These are phyloP conservation scores for Ustilago lituana DNA, from an alignment of 1,284 basidiomycete species.

Conservation along the genomic window DNA sequence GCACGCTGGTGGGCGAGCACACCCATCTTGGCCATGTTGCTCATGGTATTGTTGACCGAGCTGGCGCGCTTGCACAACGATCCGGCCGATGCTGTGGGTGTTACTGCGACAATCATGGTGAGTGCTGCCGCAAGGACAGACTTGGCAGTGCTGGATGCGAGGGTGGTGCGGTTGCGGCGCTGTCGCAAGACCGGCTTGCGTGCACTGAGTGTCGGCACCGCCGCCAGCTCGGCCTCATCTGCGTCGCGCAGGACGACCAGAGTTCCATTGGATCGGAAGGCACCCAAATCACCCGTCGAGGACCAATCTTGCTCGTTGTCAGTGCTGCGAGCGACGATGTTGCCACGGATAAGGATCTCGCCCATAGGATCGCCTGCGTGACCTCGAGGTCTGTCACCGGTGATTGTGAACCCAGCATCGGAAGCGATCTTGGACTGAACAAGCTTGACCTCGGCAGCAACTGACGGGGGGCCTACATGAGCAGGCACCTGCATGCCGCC, in stretches of 20 bases:
- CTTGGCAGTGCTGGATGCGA: constrained; percentile 10
- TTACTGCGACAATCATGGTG: constrained; percentile 6
- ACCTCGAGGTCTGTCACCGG: constrained; percentile 28
- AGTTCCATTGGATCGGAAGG: constrained; percentile 63
- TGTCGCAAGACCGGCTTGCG: constrained; percentile 35
- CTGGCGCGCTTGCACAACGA: constrained; percentile 17
- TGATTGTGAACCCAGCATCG: constrained; percentile 27
- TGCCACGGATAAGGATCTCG: constrained; percentile 54
- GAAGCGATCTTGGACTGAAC: constrained; percentile 41
- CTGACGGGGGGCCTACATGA: constrained; percentile 62
- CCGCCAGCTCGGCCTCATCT: constrained; percentile 23
- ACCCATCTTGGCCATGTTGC: constrained; percentile 47
- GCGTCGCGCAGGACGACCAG: constrained; percentile 55
- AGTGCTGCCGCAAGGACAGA: constrained; percentile 15
- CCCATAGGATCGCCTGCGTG: constrained; percentile 53
- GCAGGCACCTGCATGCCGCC: constrained; percentile 46
- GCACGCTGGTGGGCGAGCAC: constrained; percentile 58
- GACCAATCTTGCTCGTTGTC: constrained; percentile 33
- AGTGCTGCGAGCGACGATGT: constrained; percentile 27
- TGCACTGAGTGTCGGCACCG: constrained; percentile 30
- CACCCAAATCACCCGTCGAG: constrained; percentile 55
- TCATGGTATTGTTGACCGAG: constrained; percentile 55
- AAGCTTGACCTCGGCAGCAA: constrained; percentile 61
- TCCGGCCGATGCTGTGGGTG: constrained; percentile 9
- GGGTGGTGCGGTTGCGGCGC: constrained; percentile 17